These are phyloP conservation scores for Suhomyces panamericanus DNA, from an alignment of 1,139 yeast species.

Conservation along the genomic window DNA sequence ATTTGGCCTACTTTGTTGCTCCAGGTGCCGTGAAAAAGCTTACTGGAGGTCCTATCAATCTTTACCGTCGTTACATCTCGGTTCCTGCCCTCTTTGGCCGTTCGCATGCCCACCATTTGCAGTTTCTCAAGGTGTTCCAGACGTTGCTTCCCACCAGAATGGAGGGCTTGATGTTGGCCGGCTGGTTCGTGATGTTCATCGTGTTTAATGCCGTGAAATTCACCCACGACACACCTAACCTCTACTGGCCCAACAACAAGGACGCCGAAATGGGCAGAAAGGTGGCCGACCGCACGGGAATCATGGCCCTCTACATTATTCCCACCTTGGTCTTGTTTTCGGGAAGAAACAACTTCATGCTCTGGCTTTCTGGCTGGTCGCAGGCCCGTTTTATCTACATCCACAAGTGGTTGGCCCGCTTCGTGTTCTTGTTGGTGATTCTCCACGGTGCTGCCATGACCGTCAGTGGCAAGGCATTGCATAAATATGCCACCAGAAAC, in stretches of 20 bases:
- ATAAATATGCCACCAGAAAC: constrained; percentile 40
- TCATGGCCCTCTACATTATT: constrained; percentile 46
- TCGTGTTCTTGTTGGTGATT: constrained; percentile 33
- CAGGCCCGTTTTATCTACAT: constrained; percentile 58
- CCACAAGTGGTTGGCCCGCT: constrained; percentile 68
- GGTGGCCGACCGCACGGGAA: constrained; percentile 62
- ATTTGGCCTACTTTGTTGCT: constrained; percentile 31
- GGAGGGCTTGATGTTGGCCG: constrained; percentile 42
- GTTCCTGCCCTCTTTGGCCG: constrained; percentile 49
- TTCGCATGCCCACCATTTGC: constrained; percentile 41
- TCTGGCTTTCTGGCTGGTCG: constrained; percentile 66
- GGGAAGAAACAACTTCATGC: constrained; percentile 67
- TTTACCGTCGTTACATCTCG: constrained; percentile 42
- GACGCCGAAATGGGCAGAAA: constrained; percentile 50
- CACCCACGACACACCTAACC: constrained; percentile 37
- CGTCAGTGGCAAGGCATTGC: constrained; percentile 33
- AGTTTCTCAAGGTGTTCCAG: constrained; percentile 32
- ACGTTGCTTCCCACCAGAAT: constrained; percentile 61
- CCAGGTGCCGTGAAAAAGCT: constrained; percentile 36
- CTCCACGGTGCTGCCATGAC: constrained; percentile 55
- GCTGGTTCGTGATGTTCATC: constrained; percentile 45
- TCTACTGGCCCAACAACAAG: constrained; percentile 28
- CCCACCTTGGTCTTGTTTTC: constrained; percentile 59
- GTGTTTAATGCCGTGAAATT: constrained; percentile 44
- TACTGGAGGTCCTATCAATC: constrained; percentile 34